Conservation (phyloP, 176 grass and related monocot species). For the Dendrocalamus sinicus region DNA sequence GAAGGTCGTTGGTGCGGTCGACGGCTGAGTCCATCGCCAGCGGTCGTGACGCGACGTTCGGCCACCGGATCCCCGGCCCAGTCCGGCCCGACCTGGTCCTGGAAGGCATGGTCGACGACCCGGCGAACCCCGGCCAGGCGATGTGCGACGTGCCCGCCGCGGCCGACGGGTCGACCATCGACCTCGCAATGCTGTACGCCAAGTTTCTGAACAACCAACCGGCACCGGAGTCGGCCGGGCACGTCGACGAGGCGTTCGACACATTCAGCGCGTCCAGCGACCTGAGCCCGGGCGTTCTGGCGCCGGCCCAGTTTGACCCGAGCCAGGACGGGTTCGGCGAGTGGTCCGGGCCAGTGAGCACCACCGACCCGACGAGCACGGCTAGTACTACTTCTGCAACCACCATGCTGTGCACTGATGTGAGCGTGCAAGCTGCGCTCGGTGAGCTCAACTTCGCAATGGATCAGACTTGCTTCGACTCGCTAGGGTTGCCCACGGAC, state of each 20-base stretch:
- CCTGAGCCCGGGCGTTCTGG: slow-evolving; percentile 30
- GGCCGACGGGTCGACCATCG: slow-evolving; percentile 53
- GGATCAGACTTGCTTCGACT: slow-evolving; percentile 63
- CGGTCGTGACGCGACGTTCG: slow-evolving; percentile 39
- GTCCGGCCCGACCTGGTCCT: slow-evolving; percentile 74
- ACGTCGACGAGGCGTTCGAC: slow-evolving; percentile 53
- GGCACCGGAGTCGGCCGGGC: slow-evolving; percentile 36
- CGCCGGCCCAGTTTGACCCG: slow-evolving; percentile 28
- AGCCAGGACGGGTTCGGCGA: slow-evolving; percentile 48
- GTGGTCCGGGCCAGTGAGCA: slow-evolving; percentile 50
- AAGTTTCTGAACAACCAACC: slow-evolving; percentile 58
- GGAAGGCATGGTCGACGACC: slow-evolving; percentile 65
- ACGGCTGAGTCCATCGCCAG: slow-evolving; percentile 21
- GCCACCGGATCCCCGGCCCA: slow-evolving; percentile 46
- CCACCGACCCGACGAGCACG: slow-evolving; percentile 37
- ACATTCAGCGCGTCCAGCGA: slow-evolving; percentile 53
- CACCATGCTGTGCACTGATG: slow-evolving; percentile 51
- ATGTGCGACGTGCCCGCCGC: slow-evolving; percentile 29
- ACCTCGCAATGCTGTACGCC: slow-evolving; percentile 71
- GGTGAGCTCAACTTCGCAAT: slow-evolving; percentile 57
- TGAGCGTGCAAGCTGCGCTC: slow-evolving; percentile 48
- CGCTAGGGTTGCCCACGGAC: slow-evolving; percentile 47
- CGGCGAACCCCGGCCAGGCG: slow-evolving; percentile 23
- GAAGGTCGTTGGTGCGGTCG: slow-evolving; percentile 47
- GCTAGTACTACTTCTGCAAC: slow-evolving; percentile 25